phyloP scores from a whole-genome alignment of 441 rosid genomes.

The Rhodomyrtus psidioides region DNA sequence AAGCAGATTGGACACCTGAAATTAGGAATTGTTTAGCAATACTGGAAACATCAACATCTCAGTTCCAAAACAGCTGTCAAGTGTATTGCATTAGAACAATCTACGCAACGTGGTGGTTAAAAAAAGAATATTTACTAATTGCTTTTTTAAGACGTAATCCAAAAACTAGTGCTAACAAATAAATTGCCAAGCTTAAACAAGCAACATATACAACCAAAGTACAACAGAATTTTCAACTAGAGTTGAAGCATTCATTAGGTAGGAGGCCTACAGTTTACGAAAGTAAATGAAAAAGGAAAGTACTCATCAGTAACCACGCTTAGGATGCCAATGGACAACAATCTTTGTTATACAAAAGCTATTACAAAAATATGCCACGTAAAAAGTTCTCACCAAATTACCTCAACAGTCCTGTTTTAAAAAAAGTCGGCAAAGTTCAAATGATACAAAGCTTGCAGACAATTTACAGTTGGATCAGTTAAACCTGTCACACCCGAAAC shows the following conservation, averaged over 20 bases:
- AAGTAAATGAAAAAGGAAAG: neutral
- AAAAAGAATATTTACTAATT: too few species aligned
- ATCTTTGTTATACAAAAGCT: neutral
- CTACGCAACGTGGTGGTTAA: too few species aligned
- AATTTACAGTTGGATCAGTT: neutral
- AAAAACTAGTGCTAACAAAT: neutral
- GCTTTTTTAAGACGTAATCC: too few species aligned
- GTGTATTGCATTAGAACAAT: neutral
- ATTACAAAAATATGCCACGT: neutral
- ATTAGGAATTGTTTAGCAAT: neutral
- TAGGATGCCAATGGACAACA: neutral
- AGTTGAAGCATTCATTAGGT: neutral
- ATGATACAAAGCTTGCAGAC: neutral
- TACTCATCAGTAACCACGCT: neutral
- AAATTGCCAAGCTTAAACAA: neutral
- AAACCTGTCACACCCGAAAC: too few species aligned
- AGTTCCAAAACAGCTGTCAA: neutral
- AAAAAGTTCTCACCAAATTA: neutral
- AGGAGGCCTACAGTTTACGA: neutral
- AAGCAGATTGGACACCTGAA: slow-evolving; percentile 90
- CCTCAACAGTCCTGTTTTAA: neutral
- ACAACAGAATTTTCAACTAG: neutral
- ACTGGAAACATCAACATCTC: neutral
- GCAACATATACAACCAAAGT: neutral
- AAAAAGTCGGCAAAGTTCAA: neutral